Conservation (phyloP, 73 alveolate species). For the Symbiodinium natans region DNA sequence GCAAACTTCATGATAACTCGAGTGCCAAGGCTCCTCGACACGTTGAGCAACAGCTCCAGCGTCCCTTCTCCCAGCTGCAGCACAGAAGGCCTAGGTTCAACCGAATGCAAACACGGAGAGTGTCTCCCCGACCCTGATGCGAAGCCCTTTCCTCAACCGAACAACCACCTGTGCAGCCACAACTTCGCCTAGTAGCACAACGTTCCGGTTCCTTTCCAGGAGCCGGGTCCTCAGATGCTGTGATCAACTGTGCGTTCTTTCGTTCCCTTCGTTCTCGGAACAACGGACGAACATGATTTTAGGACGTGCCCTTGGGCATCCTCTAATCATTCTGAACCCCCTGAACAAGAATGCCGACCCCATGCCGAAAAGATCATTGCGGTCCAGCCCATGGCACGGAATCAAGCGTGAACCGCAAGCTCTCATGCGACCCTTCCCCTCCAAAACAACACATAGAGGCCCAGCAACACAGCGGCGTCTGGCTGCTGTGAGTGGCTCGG, state of each 20-base stretch:
- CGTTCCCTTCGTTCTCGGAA: not conserved
- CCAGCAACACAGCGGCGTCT: slow-evolving; percentile 50
- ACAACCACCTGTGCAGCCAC: too few relatives aligned
- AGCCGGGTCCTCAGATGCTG: slow-evolving; percentile 1
- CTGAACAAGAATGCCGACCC: not conserved
- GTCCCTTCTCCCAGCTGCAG: not conserved
- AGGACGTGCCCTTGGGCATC: not conserved
- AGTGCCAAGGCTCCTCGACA: not conserved
- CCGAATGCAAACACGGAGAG: too few relatives aligned
- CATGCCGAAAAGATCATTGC: too few relatives aligned
- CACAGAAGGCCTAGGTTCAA: not conserved
- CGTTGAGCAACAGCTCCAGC: not conserved
- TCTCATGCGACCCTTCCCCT: too few relatives aligned
- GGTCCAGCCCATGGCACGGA: too few relatives aligned
- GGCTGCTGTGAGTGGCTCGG: slow-evolving; percentile 56
- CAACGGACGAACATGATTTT: not conserved
- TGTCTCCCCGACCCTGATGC: too few relatives aligned
- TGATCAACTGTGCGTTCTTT: not conserved
- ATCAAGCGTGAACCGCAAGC: too few relatives aligned
- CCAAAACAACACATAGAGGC: not conserved
- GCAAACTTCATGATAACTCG: too few relatives aligned
- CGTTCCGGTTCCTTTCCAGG: slow-evolving; percentile 27
- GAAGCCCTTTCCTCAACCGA: too few relatives aligned
- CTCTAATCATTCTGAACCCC: not conserved
- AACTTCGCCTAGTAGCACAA: slow-evolving; percentile 37